Evolutionary conservation across 768 basidiomycete genomes (phyloP), one percentile per base, ranked within the genome.

Genomic region (Russula virescens): DNA sequence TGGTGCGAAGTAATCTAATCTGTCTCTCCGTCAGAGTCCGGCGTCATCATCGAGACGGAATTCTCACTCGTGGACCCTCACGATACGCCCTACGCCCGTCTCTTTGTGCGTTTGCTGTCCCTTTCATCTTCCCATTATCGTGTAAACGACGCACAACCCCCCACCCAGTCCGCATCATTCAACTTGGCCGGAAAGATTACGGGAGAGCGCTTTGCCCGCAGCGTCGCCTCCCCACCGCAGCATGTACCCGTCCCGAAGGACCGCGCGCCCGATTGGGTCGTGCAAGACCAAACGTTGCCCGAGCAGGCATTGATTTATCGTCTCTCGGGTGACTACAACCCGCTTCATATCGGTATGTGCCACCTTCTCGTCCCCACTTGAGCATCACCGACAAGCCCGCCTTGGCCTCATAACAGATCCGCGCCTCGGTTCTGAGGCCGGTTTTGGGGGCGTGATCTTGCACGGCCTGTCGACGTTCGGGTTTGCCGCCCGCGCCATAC

Each of bases 381-480:
- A 47, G 11, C 43, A 35, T 55, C 3, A 38, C 40, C 25, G 35
- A 23, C 51, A 31, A 31, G 6, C 10, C 38, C 8, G 2, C 38
- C 10, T 38, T 11, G 38, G 10, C 13, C 38, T 38, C 38, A 11
- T 43, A 21, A 40, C 43, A 88, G 91, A 94, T 75, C 89, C 91
- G 1, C 72, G 69, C 16, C 83, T 90, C 43, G 92, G 91, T n/a
- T 72, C 83, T 66, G 78, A 77, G 9, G 79, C 85, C 19, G 90
- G 91, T 13, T 94, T 95, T 69, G 89, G 89, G 2, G 92, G 87
- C 52, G 84, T 87, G 42, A 93, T 95, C 68, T 80, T 94, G 3
- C 92, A 95, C 70, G 92, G 92, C 31, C 79, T 94, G 26, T 86
- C 88, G 21, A 83, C 87, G 0, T 94, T 82, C 71, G 92, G 92